Evolutionary conservation across 495 filamentous ascomycete species (phyloP).

Genomic region (Penicillium soppii): DNA sequence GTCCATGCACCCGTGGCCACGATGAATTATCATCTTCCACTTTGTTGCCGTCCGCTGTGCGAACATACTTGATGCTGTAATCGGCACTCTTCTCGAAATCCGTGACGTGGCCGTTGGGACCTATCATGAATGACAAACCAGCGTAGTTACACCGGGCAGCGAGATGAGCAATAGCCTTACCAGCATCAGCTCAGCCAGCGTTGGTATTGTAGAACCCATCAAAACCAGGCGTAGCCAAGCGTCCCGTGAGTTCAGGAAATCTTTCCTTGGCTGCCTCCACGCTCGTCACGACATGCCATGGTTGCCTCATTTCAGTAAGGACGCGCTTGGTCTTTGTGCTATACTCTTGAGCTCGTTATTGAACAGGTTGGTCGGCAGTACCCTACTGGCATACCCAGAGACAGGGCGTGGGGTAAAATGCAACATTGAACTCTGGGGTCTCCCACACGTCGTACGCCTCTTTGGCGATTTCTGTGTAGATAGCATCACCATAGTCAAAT

Average conservation of each 20-base stretch:
- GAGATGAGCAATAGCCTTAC: constrained; percentile 59
- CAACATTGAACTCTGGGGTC: no score
- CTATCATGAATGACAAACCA: constrained; percentile 29
- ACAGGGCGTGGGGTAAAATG: no score
- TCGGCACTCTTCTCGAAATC: no score
- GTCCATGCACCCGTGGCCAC: constrained; percentile 82
- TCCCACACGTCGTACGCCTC: constrained; percentile 65
- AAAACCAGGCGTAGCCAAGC: constrained; percentile 20
- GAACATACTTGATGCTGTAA: no score
- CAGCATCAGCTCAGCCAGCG: constrained; percentile 76
- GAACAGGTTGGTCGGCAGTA: constrained; percentile 40
- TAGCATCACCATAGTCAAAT: constrained; percentile 66
- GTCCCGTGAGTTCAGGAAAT: no score
- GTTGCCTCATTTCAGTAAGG: no score
- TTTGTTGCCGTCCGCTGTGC: constrained; percentile 11
- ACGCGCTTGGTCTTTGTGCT: no score
- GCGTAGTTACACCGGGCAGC: constrained; percentile 30
- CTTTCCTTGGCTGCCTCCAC: no score
- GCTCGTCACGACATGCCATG: no score
- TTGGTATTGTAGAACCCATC: constrained; percentile 46
- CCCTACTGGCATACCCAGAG: no score
- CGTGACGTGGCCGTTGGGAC: constrained; percentile 27
- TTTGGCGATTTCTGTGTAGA: constrained; percentile 61
- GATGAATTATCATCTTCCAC: constrained; percentile 58
- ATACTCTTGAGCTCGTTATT: constrained; percentile 29